These are phyloP conservation scores for Eucalyptus polybractea DNA, from an alignment of 345 rosid species.

Conservation along the genomic window DNA sequence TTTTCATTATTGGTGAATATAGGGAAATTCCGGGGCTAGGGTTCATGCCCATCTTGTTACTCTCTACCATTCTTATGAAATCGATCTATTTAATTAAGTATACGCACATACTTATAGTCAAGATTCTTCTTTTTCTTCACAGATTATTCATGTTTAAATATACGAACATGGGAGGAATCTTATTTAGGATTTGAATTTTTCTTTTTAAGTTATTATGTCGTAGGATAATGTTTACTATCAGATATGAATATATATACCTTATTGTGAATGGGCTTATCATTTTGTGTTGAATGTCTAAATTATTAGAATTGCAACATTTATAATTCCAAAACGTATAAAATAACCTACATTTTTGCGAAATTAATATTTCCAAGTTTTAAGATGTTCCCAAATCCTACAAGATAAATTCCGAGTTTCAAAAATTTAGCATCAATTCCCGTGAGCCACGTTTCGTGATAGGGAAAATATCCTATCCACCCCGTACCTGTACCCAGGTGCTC, in stretches of 20 bases:
- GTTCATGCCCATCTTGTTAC: background rate
- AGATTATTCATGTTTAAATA: background rate
- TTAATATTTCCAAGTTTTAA: background rate
- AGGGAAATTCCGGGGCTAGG: background rate
- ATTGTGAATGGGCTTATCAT: background rate
- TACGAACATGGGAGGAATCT: background rate
- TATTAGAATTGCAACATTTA: background rate
- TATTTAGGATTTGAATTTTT: background rate
- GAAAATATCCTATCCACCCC: background rate
- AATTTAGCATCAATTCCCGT: background rate
- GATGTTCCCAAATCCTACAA: background rate
- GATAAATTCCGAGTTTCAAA: accelerated
- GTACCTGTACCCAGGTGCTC: background rate
- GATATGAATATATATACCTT: background rate
- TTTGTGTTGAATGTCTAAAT: background rate
- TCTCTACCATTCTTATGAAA: background rate
- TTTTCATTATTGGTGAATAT: background rate
- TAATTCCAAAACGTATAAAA: background rate
- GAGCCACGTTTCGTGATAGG: background rate
- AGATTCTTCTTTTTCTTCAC: background rate
- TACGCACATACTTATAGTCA: background rate
- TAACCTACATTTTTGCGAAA: background rate
- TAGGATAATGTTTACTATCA: background rate
- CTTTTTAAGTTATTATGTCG: background rate
- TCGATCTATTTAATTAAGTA: background rate